These are phyloP conservation scores for Sideroxylon spinosum DNA, from an alignment of 179 eudicot species.

Conservation along the genomic window DNA sequence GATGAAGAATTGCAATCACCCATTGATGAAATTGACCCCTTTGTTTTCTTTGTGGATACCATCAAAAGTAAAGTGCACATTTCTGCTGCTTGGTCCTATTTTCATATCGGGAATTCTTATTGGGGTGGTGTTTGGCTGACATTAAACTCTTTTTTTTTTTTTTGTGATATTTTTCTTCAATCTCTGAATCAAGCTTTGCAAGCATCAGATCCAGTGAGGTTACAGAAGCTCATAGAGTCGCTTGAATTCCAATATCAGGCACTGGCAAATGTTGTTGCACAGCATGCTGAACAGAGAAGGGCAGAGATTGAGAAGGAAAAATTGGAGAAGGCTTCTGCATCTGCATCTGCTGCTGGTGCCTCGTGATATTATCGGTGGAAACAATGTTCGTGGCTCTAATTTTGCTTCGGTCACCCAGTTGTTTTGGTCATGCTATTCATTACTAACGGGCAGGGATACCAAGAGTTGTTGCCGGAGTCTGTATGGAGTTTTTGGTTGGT, in stretches of 20 bases:
- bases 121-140: constrained; percentile 7
- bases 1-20: constrained; percentile 86
- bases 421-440: no score
- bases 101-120: neutral
- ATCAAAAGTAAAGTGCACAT: constrained; percentile 49
- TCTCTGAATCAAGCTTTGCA: constrained; percentile 50
- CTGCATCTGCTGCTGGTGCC: constrained; percentile 20
- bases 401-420: constrained; percentile 9
- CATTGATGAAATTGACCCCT: constrained; percentile 95
- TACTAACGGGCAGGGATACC: constrained; percentile 15
- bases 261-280: constrained; percentile 82
- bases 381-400: neutral
- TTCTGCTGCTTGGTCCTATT: neutral
- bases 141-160: neutral
- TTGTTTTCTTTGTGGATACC: constrained; percentile 85
- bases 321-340: constrained; percentile 60
- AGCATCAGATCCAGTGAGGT: constrained; percentile 76
- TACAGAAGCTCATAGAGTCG: constrained; percentile 71
- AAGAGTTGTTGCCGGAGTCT: no score
- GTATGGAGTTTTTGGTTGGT: constrained; percentile 15
- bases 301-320: constrained; percentile 80
- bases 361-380: constrained; percentile 18
- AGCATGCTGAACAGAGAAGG: constrained; percentile 89
- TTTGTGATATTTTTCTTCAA: neutral
- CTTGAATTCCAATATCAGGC: constrained; percentile 88